Percentiles rank a stretch among this genome's conserved stretches.
Conservation (phyloP, 805 yeast genomes). For the Maudiozyma pseudohumilis region DNA sequence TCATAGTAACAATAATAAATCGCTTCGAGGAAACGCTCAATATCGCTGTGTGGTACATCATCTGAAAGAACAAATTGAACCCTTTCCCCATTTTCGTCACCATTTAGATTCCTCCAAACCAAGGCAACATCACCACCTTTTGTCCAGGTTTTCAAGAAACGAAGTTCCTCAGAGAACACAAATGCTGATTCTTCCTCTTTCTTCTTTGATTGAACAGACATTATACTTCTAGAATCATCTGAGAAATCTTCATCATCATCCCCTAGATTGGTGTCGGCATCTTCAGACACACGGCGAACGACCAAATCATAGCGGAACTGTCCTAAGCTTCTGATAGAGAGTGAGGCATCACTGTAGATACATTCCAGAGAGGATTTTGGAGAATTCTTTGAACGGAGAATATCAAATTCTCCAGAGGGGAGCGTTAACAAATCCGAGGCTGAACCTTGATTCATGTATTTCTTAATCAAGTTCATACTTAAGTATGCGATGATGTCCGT, state of each 20-base stretch:
- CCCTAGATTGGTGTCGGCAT: slow-evolving; percentile 42
- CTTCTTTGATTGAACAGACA: slow-evolving; percentile 26
- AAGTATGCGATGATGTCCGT: too few species aligned
- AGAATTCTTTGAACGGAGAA: slow-evolving; percentile 64
- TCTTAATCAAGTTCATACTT: slow-evolving; percentile 61
- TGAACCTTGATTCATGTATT: slow-evolving; percentile 47
- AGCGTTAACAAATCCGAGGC: slow-evolving; percentile 56
- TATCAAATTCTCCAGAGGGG: slow-evolving; percentile 69
- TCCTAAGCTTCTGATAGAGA: slow-evolving; percentile 58
- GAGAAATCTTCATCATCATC: slow-evolving; percentile 41
- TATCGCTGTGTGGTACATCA: slow-evolving; percentile 39
- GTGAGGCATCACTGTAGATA: slow-evolving; percentile 68
- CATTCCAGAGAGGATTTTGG: slow-evolving; percentile 86
- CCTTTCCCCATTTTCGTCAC: slow-evolving; percentile 73
- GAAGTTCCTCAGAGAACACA: slow-evolving; percentile 50
- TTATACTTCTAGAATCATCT: slow-evolving; percentile 29
- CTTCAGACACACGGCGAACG: slow-evolving; percentile 61
- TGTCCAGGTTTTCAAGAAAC: slow-evolving; percentile 43
- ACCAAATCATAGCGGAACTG: slow-evolving; percentile 62
- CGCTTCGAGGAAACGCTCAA: slow-evolving; percentile 52
- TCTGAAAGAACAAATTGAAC: slow-evolving; percentile 72
- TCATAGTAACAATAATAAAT: slow-evolving; percentile 68
- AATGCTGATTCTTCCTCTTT: slow-evolving; percentile 62
- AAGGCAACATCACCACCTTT: slow-evolving; percentile 48
- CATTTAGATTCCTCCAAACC: slow-evolving; percentile 73